These are phyloP conservation scores for Cladosporium sp. DNA, from an alignment of 2,329 filamentous ascomycete species.

Conservation along the genomic window DNA sequence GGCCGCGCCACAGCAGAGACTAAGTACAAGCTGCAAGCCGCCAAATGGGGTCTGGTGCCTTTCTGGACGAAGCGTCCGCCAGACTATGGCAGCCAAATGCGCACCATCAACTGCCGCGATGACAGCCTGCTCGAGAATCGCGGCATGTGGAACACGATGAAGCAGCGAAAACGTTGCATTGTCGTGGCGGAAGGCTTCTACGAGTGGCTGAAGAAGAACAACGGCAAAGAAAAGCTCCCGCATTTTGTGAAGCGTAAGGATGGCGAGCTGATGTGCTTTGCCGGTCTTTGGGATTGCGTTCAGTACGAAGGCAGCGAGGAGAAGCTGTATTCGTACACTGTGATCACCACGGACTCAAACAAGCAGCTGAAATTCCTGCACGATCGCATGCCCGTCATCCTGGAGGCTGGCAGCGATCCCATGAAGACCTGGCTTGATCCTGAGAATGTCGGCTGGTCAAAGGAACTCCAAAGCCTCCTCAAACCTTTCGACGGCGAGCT, in stretches of 20 bases:
- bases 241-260: slow-evolving; percentile 81
- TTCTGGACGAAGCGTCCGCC: slow-evolving; percentile 88
- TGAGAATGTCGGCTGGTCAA: slow-evolving; percentile 64
- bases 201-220: slow-evolving; percentile 84
- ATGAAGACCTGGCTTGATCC: slow-evolving; percentile 79
- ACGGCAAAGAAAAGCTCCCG: slow-evolving; percentile 74
- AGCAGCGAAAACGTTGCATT: slow-evolving; percentile 80
- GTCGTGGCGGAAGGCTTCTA: slow-evolving; percentile 91
- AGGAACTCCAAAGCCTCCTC: slow-evolving; percentile 73
- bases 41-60: slow-evolving; percentile 95
- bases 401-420: slow-evolving; percentile 69
- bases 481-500: slow-evolving; percentile 74
- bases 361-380: slow-evolving; percentile 81
- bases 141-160: slow-evolving; percentile 92
- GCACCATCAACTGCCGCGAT: slow-evolving; percentile 92
- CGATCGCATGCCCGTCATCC: slow-evolving; percentile 90
- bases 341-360: slow-evolving; percentile 89
- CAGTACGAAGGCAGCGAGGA: slow-evolving; percentile 68
- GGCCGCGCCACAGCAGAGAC: slow-evolving; percentile 34
- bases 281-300: slow-evolving; percentile 88
- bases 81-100: slow-evolving; percentile 71
- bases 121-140: slow-evolving; percentile 72
- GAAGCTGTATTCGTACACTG: slow-evolving; percentile 81
- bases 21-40: slow-evolving; percentile 79
- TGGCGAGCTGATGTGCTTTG: slow-evolving; percentile 79